Conservation (phyloP, 2,329 filamentous ascomycete species). For the Shiraia bambusicola region DNA sequence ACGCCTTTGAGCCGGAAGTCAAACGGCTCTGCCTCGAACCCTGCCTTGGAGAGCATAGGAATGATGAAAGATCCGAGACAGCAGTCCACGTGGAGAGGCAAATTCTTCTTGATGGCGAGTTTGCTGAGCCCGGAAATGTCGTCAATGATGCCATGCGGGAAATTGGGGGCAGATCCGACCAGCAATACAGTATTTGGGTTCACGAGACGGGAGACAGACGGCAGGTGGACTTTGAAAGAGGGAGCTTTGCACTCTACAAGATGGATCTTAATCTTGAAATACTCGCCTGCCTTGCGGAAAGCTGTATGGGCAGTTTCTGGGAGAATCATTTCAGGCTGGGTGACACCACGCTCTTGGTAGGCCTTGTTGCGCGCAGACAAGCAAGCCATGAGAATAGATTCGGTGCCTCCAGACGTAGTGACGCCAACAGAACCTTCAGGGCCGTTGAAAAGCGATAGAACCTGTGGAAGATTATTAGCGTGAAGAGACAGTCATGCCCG, state of each 20-base stretch:
- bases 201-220: conserved; percentile 77
- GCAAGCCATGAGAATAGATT: conserved; percentile 96
- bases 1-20: conserved; percentile 95
- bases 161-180: conserved; percentile 94
- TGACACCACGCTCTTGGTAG: conserved; percentile 79
- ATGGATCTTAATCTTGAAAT: conserved; percentile 96
- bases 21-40: conserved; percentile 84
- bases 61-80: conserved; percentile 95
- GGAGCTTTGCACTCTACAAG: conserved; percentile 85
- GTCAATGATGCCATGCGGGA: conserved; percentile 97
- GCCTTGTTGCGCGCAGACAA: conserved; percentile 88
- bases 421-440: conserved; percentile 84
- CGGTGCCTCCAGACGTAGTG: conserved; percentile 88
- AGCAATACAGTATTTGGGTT: conserved; percentile 93
- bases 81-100: conserved; percentile 95
- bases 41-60: conserved; percentile 88
- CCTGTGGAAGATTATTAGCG: conserved; percentile 38
- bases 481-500: too few relatives aligned
- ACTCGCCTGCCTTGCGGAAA: conserved; percentile 91
- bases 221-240: conserved; percentile 77
- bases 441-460: conserved; percentile 81
- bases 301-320: conserved; percentile 94
- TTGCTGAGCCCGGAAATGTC: conserved; percentile 84
- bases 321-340: conserved; percentile 95
- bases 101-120: conserved; percentile 73